Percentiles rank a stretch among this genome's conserved stretches.
Evolutionary conservation across 1,284 basidiomycete genomes (phyloP).

Genomic region (Hortiboletus rubellus): DNA sequence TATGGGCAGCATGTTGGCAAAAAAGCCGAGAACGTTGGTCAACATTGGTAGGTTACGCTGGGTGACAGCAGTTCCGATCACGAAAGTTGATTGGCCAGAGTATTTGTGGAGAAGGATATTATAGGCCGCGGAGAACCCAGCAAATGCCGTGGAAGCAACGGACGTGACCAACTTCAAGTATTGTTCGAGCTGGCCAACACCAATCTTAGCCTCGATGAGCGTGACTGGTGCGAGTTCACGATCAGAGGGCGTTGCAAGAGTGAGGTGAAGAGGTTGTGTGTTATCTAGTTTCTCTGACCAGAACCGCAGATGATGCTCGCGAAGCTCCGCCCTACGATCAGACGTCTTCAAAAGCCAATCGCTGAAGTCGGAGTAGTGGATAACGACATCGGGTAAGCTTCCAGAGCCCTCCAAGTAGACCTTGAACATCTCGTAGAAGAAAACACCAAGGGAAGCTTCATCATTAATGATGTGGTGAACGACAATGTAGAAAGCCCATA

Average conservation of each 20-base stretch:
- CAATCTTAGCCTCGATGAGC: slow-evolving; percentile 28
- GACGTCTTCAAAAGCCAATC: slow-evolving; percentile 30
- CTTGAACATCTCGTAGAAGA: slow-evolving; percentile 31
- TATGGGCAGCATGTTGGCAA: slow-evolving; percentile 31
- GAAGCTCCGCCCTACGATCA: slow-evolving; percentile 25
- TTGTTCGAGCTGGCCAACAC: slow-evolving; percentile 22
- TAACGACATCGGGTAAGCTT: slow-evolving; percentile 22
- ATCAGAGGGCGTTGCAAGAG: slow-evolving; percentile 29
- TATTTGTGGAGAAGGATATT: slow-evolving; percentile 32
- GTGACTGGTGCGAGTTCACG: slow-evolving; percentile 27
- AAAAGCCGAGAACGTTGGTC: slow-evolving; percentile 27
- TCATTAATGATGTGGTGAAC: slow-evolving; percentile 31
- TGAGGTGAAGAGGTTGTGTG: slow-evolving; percentile 27
- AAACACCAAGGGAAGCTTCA: slow-evolving; percentile 28
- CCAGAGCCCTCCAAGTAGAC: slow-evolving; percentile 26
- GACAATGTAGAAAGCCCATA: slow-evolving; percentile 28
- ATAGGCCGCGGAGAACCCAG: slow-evolving; percentile 32
- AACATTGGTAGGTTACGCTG: slow-evolving; percentile 28
- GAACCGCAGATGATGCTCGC: slow-evolving; percentile 24
- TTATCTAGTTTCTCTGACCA: slow-evolving; percentile 24
- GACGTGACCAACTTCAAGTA: slow-evolving; percentile 20
- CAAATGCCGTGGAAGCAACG: slow-evolving; percentile 20
- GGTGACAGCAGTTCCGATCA: slow-evolving; percentile 29
- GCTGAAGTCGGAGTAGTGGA: slow-evolving; percentile 33
- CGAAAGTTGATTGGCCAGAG: slow-evolving; percentile 25